Base-by-base conservation (phyloP, 2,329 filamentous ascomycete genomes). In the Nigrograna mackinnonii region DNA sequence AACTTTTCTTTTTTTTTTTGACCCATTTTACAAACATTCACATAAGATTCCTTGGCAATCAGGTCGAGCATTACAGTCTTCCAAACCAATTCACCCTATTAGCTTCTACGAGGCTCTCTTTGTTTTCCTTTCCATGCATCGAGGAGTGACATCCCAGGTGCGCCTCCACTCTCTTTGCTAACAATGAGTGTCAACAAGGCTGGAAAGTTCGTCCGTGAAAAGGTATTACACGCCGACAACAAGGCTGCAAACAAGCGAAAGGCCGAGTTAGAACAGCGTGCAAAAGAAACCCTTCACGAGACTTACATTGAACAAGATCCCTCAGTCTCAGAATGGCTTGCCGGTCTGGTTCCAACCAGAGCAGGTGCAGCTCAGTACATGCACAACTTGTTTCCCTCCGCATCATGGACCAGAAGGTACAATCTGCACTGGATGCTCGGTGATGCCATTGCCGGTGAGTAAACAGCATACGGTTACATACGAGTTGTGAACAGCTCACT, bases 361-460 rank as follows among this genome's bases (percentile, higher is more conserved):
- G 40, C 47, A 16, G 58, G 45, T 35, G 49, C 47, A 12, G 41
- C 40, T 34, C 47, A 55, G n/a, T 66, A 66, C 47, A 40, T 58
- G 21, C 41, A 39, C 16, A 51, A 49, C 11, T 35, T 66, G 13
- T 66, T 65, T 28, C 61, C 62, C 5, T 58, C 55, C 33, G 52
- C 52, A 12, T 50, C 49, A 11, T 66, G 61, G 61, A 37, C 55
- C 13, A 42, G 44, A 22, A 41, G 60, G 19, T 66, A 66, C 43
- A 66, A 66, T 30, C 9, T 60, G 6, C 56, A 60, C 24, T 66
- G 62, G 62, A 41, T 66, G 43, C 37, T 54, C 3, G 62, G 61
- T 9, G 62, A 66, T 44, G 44, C 50, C 4, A 58, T 66, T 36
- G 62, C 62, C 20, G 62, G 62, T 63, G 43, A 41, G 47, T 37